Conservation (phyloP, 192 early-diverging fungal genomes). For the Oehlia diaphana region DNA sequence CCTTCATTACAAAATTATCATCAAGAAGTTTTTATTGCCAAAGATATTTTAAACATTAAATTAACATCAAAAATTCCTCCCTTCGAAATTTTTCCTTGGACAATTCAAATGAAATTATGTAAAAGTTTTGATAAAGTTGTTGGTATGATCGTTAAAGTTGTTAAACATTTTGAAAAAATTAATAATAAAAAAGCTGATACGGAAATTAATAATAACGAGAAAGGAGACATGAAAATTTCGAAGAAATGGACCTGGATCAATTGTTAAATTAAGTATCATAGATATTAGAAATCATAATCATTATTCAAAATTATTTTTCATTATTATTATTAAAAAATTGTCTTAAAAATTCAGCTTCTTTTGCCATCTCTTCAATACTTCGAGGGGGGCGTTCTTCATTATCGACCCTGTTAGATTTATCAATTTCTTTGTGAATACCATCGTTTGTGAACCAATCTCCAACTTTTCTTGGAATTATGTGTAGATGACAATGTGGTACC, state of each 20-base stretch:
- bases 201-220: background rate
- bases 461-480: slow-evolving; percentile 80
- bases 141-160: background rate
- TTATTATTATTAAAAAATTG: slow-evolving; percentile 8
- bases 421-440: slow-evolving; percentile 81
- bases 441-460: slow-evolving; percentile 88
- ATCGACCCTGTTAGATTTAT: slow-evolving; percentile 55
- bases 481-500: slow-evolving; percentile 90
- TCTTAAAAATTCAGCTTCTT: slow-evolving; percentile 51
- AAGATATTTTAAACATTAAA: background rate
- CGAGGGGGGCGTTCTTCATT: slow-evolving; percentile 72
- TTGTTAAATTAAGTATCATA: background rate
- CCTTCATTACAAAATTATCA: background rate
- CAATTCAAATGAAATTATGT: background rate
- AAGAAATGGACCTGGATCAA: background rate
- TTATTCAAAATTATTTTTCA: background rate
- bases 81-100: background rate
- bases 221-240: background rate
- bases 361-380: slow-evolving; percentile 77
- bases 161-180: background rate
- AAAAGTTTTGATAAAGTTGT: background rate
- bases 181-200: background rate
- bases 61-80: background rate
- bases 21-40: background rate
- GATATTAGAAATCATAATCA: background rate